Conservation (phyloP, 371 early-diverging fungal species). For the Rhizopus stolonifer region DNA sequence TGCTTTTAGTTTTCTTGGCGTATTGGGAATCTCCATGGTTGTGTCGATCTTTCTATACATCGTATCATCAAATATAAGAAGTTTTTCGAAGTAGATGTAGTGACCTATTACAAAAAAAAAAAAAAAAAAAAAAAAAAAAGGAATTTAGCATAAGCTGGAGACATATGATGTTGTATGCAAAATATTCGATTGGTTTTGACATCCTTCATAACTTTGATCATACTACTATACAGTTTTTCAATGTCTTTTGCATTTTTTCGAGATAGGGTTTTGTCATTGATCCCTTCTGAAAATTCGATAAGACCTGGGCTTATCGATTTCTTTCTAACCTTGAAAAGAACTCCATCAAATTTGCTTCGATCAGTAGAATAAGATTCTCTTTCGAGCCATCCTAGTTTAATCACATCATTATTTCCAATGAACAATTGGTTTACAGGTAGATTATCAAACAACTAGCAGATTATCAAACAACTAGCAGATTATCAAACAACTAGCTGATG, state of each 20-base stretch:
- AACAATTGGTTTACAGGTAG: slow-evolving; percentile 14
- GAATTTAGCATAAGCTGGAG: not conserved
- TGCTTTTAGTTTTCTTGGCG: too few relatives aligned
- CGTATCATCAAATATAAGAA: not conserved
- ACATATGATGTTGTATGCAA: slow-evolving; percentile 1
- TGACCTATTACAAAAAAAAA: slow-evolving; percentile 7
- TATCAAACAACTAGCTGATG: too few relatives aligned
- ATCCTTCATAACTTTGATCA: slow-evolving; percentile 4
- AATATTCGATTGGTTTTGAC: slow-evolving; percentile 1
- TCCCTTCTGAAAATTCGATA: slow-evolving; percentile 8
- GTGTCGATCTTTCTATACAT: too few relatives aligned
- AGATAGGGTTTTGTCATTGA: slow-evolving; percentile 10
- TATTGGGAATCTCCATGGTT: too few relatives aligned
- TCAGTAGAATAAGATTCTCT: slow-evolving; percentile 12
- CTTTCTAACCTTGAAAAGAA: slow-evolving; percentile 3
- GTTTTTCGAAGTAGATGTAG: slow-evolving; percentile 4
- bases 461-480: too few relatives aligned
- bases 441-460: slow-evolving; percentile 7
- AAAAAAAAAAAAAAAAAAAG: too few relatives aligned
- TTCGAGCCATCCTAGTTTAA: slow-evolving; percentile 15
- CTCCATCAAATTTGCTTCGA: slow-evolving; percentile 6
- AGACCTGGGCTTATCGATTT: not conserved
- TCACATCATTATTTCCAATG: slow-evolving; percentile 5
- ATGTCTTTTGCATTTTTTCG: slow-evolving; percentile 5
- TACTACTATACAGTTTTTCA: slow-evolving; percentile 1